Percentiles rank a stretch among this genome's conserved stretches.
phyloP scores from a whole-genome alignment of 305 asterid genomes.

The Fraxinus dipetala region DNA sequence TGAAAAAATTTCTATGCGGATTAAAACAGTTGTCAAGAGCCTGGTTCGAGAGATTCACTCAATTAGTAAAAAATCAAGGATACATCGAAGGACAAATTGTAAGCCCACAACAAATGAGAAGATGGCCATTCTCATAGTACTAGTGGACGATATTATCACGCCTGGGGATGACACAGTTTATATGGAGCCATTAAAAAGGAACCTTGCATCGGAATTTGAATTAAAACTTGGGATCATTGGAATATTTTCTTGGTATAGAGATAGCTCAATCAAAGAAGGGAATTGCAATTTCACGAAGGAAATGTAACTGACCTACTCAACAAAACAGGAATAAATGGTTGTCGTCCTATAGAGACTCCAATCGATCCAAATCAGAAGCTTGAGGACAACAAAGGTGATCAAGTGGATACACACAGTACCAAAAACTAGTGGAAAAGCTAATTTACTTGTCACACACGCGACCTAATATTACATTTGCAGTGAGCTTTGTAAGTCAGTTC shows the following conservation, averaged over 20 bases:
- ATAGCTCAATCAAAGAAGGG: not conserved
- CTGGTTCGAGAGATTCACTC: not conserved
- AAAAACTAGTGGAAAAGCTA: not conserved
- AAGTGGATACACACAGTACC: not conserved
- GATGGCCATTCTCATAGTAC: not conserved
- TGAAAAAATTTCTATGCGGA: not conserved
- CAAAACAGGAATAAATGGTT: not conserved
- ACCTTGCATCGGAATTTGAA: not conserved
- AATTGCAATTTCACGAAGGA: not conserved
- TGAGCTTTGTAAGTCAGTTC: not conserved
- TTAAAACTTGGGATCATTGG: not conserved
- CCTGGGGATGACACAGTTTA: not conserved
- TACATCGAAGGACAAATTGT: not conserved
- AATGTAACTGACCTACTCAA: not conserved
- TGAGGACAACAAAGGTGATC: not conserved
- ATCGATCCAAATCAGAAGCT: not conserved
- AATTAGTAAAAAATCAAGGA: not conserved
- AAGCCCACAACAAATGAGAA: not conserved
- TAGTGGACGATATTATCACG: not conserved
- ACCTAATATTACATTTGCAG: not conserved
- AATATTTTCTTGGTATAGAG: not conserved
- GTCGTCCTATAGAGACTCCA: not conserved
- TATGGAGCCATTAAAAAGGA: not conserved
- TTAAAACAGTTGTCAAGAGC: not conserved
- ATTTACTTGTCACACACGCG: not conserved